Evolutionary conservation across 228 moss, liverwort and hornwort genomes (phyloP), one percentile per base, ranked within the genome.

Genomic region (Sphagnum magellanicum): DNA sequence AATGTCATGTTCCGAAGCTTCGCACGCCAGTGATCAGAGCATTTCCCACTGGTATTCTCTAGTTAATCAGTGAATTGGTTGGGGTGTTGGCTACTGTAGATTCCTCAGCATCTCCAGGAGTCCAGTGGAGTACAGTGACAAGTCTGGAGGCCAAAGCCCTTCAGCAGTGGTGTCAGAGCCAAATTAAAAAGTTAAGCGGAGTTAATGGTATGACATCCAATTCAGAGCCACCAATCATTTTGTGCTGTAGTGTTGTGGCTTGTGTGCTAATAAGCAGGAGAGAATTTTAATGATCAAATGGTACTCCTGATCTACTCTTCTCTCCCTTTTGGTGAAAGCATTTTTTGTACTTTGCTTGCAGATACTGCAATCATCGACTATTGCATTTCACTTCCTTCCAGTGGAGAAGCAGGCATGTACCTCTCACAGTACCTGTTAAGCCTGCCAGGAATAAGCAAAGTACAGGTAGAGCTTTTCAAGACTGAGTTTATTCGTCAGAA

Each of bases 121-220:
- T 73, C 8, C 80, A 72, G 51, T 57, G 50, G 69, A 78, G 55
- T 49, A 50, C 81, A 49, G 58, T 60, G 16, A 70, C 79, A 14
- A 51, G 81, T 80, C 69, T 81, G 0, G 97, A 97, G 70, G 90
- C 78, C 72, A 91, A 81, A 74, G 83, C 88, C 5, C 87, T 97
- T 78, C 80, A 93, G 70, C 93, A 93, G 52, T 97, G 97, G 97
- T 93, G 91, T 70, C 91, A 97, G 81, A 67, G 55, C 52, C 87
- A 93, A 50, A 61, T 93, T 59, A 97, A 90, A 85, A 91, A 84
- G 81, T 51, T 93, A 69, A 91, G 90, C 59, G 71, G 79, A 63
- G 84, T 60, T 63, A 91, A 91, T 71, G 96, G 92, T 92, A 80
- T 4, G 14, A 4, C 1, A 53, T 12, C 46, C 15, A 6, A 15